Percentiles rank a stretch among this genome's conserved stretches.
Conservation (phyloP, 257 asterid species). For the Forsythia suspensa region DNA sequence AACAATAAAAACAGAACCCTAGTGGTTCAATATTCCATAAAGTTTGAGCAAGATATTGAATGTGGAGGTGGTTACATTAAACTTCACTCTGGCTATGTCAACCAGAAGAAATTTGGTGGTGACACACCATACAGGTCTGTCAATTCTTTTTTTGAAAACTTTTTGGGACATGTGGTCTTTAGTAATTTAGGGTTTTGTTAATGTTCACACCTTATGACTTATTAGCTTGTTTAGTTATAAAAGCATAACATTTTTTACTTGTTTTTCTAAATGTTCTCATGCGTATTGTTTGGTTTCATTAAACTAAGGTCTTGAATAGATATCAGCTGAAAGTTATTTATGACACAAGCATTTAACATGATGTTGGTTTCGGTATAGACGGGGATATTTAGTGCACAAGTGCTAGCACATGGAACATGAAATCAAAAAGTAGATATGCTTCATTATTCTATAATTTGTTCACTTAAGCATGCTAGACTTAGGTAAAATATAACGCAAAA, state of each 20-base stretch:
- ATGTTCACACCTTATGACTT: background rate
- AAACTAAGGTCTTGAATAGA: background rate
- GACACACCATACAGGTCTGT: constrained; percentile 95
- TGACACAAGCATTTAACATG: background rate
- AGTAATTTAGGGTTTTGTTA: background rate
- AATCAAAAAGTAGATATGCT: background rate
- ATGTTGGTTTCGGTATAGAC: background rate
- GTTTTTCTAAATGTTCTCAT: background rate
- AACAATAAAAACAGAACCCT: constrained; percentile 84
- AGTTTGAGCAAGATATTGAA: constrained; percentile 91
- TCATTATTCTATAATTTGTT: no score
- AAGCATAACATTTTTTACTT: background rate
- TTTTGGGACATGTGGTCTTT: background rate
- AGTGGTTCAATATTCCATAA: constrained; percentile 86
- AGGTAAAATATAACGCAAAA: background rate
- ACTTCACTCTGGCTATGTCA: constrained; percentile 87
- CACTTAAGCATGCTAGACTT: background rate
- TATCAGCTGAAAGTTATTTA: background rate
- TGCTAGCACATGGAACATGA: background rate
- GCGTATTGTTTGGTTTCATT: background rate
- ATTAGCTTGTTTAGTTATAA: no score
- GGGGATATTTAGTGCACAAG: background rate
- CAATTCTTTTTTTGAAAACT: background rate
- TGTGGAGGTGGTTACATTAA: constrained; percentile 97
- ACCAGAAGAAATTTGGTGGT: constrained; percentile 95